Evolutionary conservation across 345 rosid species (phyloP), one percentile per base, ranked within the genome.

Genomic region (Murraya paniculata): DNA sequence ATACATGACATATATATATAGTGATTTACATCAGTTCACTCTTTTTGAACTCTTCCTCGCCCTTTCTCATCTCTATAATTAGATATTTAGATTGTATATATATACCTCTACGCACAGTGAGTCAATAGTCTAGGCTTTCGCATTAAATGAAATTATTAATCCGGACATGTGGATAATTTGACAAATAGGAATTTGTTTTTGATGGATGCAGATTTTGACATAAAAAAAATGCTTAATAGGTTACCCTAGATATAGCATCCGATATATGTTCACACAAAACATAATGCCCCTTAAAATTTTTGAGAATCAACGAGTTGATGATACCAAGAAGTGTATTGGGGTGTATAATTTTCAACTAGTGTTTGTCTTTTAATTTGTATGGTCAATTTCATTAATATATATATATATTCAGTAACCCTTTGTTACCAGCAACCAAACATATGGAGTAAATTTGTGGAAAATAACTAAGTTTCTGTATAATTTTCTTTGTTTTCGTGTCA

Each of bases 11-110:
- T 24, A 21, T 35, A 31, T 50, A 48, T 39, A 10, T 30, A 55
- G 27, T 25, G 21, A 73, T 25, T 82, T 82, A 53, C 83, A 72
- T 86, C 85, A 56, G 66, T 7, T 82, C 33, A 74, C 78, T 84
- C 85, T 9, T 78, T 84, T 71, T 65, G 76, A 87, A 79, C 84
- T 80, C 74, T 74, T 61, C 74, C 30, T 4, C 39, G 33, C 19
- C 22, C 41, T 22, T 45, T 13, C 60, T 36, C 10, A 11, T 38
- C 22, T 64, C 31, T 13, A 35, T 5, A 22, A 25, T 31, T 53
- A 53, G 57, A 22, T 5, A 2, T 41, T 73, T 72, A 56, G 21
- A 31, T 16, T 45, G 22, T 9, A 33, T 2, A 25, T 45, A 22
- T 39, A 30, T n/a, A 4, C 9, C 11, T 11, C 14, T 11, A 45